A percentile compares a stretch with the other conserved stretches of the same genome.
Conservation (phyloP, 495 filamentous ascomycete genomes). For the Hypoxylon fuscum region DNA sequence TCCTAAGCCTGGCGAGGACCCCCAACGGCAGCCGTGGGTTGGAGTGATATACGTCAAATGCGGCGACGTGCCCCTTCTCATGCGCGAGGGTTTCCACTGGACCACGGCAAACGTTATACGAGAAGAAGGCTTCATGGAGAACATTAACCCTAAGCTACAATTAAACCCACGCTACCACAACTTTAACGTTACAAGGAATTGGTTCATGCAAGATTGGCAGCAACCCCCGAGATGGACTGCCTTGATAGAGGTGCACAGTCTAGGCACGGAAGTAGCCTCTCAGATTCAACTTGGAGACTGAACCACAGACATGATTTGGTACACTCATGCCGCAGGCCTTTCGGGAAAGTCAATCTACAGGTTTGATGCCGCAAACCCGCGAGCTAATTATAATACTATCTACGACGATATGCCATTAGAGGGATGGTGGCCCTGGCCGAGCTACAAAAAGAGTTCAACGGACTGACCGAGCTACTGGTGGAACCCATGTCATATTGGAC, state of each 20-base stretch:
- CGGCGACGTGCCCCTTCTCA: slow-evolving; percentile 30
- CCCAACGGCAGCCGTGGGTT: neutral
- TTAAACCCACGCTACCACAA: neutral
- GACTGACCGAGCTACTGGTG: too few relatives aligned
- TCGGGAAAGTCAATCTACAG: slow-evolving; percentile 8
- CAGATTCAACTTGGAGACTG: slow-evolving; percentile 12
- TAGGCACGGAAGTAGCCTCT: neutral
- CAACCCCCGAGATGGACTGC: slow-evolving; percentile 23
- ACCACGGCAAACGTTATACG: slow-evolving; percentile 21
- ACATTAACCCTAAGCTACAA: neutral
- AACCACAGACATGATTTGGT: slow-evolving; percentile 6
- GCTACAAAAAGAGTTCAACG: slow-evolving; percentile 1
- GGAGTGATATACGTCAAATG: slow-evolving; percentile 22
- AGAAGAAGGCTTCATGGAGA: slow-evolving; percentile 22
- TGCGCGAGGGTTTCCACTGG: slow-evolving; percentile 38
- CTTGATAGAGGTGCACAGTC: slow-evolving; percentile 11
- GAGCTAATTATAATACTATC: slow-evolving; percentile 18
- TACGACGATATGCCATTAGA: slow-evolving; percentile 31
- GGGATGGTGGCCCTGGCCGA: slow-evolving; percentile 37
- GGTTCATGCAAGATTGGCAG: slow-evolving; percentile 17
- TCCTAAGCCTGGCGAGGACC: neutral
- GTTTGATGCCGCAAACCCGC: neutral
- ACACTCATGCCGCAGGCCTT: neutral
- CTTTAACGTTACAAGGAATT: slow-evolving; percentile 7
- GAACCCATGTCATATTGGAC: too few relatives aligned